These are phyloP conservation scores for Collybia mongolica DNA, from an alignment of 768 basidiomycete species.

Conservation along the genomic window DNA sequence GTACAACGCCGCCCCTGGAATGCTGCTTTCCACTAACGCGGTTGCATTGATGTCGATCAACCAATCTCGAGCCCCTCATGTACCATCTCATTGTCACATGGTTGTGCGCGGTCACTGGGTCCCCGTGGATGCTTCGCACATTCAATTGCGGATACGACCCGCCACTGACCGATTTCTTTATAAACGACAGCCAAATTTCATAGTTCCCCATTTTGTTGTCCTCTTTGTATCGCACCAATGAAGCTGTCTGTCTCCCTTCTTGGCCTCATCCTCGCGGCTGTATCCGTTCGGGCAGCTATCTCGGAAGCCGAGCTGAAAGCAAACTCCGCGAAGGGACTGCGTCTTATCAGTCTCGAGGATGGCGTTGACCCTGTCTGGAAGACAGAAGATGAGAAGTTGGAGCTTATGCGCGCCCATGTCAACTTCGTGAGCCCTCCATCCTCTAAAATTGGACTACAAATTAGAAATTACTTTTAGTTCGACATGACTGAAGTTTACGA, in stretches of 20 bases:
- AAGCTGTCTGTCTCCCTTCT: slow-evolving; percentile 1
- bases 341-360: slow-evolving; percentile 26
- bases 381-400: slow-evolving; percentile 28
- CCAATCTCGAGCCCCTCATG: no score
- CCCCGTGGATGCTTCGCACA: no score
- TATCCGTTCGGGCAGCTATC: slow-evolving; percentile 11
- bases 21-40: no score
- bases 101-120: no score
- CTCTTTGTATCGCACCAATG: background rate
- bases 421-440: no score
- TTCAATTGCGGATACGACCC: no score
- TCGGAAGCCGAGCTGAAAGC: slow-evolving; percentile 18
- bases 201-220: no score
- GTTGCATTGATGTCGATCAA: no score
- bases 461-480: slow-evolving; percentile 23
- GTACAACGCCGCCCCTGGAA: no score
- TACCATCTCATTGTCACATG: no score
- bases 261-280: slow-evolving; percentile 2
- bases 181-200: no score
- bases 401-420: slow-evolving; percentile 18
- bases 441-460: background rate
- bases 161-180: no score
- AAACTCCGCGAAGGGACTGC: slow-evolving; percentile 29
- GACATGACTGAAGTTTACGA: slow-evolving; percentile 41
- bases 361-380: slow-evolving; percentile 30